These are phyloP conservation scores for Cyberlindnera saturnus DNA, from an alignment of 805 yeast species.

Conservation along the genomic window DNA sequence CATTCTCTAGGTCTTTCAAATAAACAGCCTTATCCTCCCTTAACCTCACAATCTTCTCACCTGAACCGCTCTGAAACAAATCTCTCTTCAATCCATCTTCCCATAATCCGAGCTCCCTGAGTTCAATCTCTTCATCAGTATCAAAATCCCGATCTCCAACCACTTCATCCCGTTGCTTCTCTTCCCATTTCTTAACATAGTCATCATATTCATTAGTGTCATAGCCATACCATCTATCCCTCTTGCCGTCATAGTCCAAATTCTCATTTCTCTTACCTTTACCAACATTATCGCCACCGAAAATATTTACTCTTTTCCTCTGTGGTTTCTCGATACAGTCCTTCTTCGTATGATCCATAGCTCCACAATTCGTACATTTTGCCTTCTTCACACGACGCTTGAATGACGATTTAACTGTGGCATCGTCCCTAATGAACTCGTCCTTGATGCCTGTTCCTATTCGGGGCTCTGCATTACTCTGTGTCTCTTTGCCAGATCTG, in stretches of 20 bases:
- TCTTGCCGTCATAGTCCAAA: conserved; percentile 25
- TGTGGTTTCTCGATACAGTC: conserved; percentile 59
- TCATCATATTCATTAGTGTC: conserved; percentile 56
- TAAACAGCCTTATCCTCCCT: conserved; percentile 76
- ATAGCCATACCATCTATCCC: conserved; percentile 55
- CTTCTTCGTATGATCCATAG: conserved; percentile 35
- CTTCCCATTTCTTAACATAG: conserved; percentile 42
- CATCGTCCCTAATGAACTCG: conserved; percentile 25
- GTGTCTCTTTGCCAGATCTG: conserved; percentile 26
- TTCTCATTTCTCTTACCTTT: conserved; percentile 19
- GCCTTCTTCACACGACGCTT: conserved; percentile 24
- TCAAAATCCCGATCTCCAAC: conserved; percentile 21
- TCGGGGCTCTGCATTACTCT: conserved; percentile 41
- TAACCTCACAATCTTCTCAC: conserved; percentile 46
- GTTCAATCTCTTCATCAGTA: conserved; percentile 38
- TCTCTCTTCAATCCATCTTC: conserved; percentile 8
- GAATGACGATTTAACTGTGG: background rate
- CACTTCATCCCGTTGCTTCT: conserved; percentile 12
- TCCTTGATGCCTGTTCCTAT: conserved; percentile 55
- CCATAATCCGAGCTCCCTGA: conserved; percentile 33
- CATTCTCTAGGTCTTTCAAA: conserved; percentile 40
- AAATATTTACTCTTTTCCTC: conserved; percentile 23
- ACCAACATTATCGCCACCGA: background rate
- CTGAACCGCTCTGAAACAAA: conserved; percentile 12
- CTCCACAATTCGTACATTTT: conserved; percentile 56